Percentiles rank a stretch among this genome's conserved stretches.
Evolutionary conservation across 2,329 filamentous ascomycete species (phyloP).

Genomic region (Aspergillus unguis): DNA sequence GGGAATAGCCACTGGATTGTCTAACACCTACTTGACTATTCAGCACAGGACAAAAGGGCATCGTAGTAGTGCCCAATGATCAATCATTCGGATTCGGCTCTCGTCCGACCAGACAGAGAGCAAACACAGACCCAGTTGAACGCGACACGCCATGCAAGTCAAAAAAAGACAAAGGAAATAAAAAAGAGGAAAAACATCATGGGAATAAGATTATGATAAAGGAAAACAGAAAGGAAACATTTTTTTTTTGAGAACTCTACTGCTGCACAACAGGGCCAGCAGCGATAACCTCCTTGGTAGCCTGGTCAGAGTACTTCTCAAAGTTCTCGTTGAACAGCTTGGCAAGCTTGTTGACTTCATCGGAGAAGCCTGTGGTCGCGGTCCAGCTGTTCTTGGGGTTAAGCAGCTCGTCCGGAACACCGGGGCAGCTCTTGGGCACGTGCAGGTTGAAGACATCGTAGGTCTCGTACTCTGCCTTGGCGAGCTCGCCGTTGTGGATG

Average conservation of each 20-base stretch:
- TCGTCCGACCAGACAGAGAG: neutral
- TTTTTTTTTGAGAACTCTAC: constrained; percentile 4
- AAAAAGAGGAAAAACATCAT: constrained; percentile 12
- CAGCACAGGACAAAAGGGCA: constrained; percentile 8
- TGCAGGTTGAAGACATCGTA: constrained; percentile 96
- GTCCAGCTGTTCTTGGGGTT: constrained; percentile 96
- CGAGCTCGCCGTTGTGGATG: constrained; percentile 95
- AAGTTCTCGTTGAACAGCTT: constrained; percentile 95
- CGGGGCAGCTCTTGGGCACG: constrained; percentile 87
- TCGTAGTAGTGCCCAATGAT: constrained; percentile 3
- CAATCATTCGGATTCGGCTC: constrained; percentile 7
- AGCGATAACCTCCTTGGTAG: constrained; percentile 72
- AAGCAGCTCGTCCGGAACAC: constrained; percentile 85
- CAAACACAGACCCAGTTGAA: constrained; percentile 15
- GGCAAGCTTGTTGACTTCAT: constrained; percentile 87
- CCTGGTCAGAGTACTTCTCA: constrained; percentile 85
- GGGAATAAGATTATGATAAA: constrained; percentile 7
- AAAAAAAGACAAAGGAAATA: constrained; percentile 5
- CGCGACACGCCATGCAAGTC: constrained; percentile 21
- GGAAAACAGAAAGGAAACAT: constrained; percentile 16
- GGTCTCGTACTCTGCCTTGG: constrained; percentile 86
- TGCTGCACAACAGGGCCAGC: constrained; percentile 39
- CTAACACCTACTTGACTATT: constrained; percentile 10
- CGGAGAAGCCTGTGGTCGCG: constrained; percentile 73
- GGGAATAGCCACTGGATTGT: constrained; percentile 7